phyloP scores from a whole-genome alignment of 2,329 filamentous ascomycete genomes.

The Gaeumannomyces tritici region DNA sequence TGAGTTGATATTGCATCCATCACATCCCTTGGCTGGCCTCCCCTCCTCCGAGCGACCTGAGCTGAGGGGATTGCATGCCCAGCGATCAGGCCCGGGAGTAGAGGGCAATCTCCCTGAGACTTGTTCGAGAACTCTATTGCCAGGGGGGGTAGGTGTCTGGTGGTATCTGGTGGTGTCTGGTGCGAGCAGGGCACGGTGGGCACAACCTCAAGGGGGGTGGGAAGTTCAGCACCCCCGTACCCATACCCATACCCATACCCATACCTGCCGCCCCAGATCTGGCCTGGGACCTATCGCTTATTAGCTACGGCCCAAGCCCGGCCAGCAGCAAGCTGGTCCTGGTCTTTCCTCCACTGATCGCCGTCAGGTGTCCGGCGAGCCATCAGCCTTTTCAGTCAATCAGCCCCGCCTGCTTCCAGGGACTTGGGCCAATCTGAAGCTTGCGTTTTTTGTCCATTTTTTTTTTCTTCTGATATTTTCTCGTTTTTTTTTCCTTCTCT shows the following conservation, averaged over 20 bases:
- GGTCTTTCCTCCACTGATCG: constrained; percentile 1
- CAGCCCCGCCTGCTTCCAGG: constrained; percentile 1
- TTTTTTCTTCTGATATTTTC: neutral
- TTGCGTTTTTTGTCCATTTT: neutral
- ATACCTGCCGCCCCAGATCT: neutral
- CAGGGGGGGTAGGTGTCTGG: neutral
- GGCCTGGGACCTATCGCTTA: neutral
- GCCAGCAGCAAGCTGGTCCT: neutral
- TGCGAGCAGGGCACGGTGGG: neutral
- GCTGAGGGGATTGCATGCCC: neutral
- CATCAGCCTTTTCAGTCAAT: constrained; percentile 3
- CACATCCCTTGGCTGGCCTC: neutral
- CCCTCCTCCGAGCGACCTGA: neutral
- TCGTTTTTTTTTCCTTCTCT: neutral
- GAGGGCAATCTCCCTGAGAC: neutral
- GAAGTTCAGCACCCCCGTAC: neutral
- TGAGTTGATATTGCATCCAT: neutral
- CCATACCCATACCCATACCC: neutral
- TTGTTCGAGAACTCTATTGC: neutral
- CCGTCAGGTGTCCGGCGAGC: constrained; percentile 1
- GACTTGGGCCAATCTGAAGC: neutral
- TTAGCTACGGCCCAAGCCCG: neutral
- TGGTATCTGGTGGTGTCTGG: neutral
- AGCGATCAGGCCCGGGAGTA: neutral
- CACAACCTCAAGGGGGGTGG: neutral